Percentiles rank a stretch among this genome's conserved stretches.
These are phyloP conservation scores for Fremontodendron californicum DNA, from an alignment of 345 rosid genomes.

Conservation along the genomic window DNA sequence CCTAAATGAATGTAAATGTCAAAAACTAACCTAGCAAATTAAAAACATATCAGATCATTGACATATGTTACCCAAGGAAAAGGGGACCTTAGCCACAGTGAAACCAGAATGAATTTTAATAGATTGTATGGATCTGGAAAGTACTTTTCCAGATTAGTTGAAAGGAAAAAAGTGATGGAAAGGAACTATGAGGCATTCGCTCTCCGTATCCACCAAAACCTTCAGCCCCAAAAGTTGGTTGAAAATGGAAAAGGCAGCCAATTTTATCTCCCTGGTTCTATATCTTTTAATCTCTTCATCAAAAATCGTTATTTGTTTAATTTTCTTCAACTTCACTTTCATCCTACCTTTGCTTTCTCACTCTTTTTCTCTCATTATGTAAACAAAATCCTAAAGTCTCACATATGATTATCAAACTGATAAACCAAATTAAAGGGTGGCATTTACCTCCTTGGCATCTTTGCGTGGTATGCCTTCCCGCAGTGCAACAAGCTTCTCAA, in stretches of 20 bases:
- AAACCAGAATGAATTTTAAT: not conserved
- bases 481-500: slow-evolving; percentile 90
- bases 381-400: not conserved
- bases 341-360: not conserved
- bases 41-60: too few relatives aligned
- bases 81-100: too few relatives aligned
- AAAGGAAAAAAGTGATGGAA: not conserved
- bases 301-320: not conserved
- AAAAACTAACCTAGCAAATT: too few relatives aligned
- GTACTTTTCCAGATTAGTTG: not conserved
- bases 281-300: not conserved
- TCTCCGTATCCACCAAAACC: not conserved
- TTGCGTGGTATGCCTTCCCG: slow-evolving; percentile 97
- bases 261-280: not conserved
- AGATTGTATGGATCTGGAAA: not conserved
- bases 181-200: not conserved
- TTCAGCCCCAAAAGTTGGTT: not conserved
- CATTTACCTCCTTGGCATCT: slow-evolving; percentile 91
- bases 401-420: not conserved
- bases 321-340: not conserved
- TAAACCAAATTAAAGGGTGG: not conserved
- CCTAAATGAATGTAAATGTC: too few relatives aligned
- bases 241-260: not conserved
- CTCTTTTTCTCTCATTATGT: not conserved
- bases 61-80: too few relatives aligned